These are phyloP conservation scores for Ustilago sp. DNA, from an alignment of 1,284 basidiomycete species.

Conservation along the genomic window DNA sequence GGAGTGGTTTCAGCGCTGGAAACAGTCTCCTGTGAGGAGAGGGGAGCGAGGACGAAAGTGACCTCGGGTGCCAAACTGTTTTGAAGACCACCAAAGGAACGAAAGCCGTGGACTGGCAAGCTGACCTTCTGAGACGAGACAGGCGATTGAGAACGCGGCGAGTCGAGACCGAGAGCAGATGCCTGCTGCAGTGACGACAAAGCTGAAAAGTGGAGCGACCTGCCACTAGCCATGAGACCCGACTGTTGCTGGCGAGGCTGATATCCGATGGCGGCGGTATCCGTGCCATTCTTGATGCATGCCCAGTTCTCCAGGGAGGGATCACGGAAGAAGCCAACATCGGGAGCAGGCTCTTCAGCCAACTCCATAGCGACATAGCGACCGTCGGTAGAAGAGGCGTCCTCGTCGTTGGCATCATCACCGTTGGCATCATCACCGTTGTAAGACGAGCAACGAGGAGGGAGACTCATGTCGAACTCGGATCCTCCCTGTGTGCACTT, in stretches of 20 bases:
- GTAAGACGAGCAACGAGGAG: constrained; percentile 41
- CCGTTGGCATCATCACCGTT: constrained; percentile 46
- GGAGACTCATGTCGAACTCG: constrained; percentile 58
- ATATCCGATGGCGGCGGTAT: constrained; percentile 37
- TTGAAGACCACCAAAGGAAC: constrained; percentile 58
- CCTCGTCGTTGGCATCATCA: constrained; percentile 37
- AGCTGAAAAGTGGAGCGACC: constrained; percentile 50
- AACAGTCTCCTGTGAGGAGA: neutral
- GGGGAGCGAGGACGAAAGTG: constrained; percentile 6
- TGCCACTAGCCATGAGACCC: constrained; percentile 50
- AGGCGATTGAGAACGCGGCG: constrained; percentile 7
- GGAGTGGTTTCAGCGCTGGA: constrained; percentile 27
- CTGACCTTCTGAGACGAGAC: constrained; percentile 38
- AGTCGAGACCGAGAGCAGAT: constrained; percentile 20
- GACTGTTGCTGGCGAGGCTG: constrained; percentile 47
- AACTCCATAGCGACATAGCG: constrained; percentile 9
- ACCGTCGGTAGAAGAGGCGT: constrained; percentile 33
- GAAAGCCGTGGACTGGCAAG: constrained; percentile 58
- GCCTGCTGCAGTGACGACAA: constrained; percentile 40
- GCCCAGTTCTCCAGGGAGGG: constrained; percentile 52
- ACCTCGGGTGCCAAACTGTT: constrained; percentile 31
- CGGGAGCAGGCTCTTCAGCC: constrained; percentile 41
- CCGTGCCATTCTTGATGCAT: constrained; percentile 56
- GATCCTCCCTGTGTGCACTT: constrained; percentile 60
- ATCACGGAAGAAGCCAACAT: constrained; percentile 41